Conservation (phyloP, 805 yeast species). For the Priceomyces castillae region DNA sequence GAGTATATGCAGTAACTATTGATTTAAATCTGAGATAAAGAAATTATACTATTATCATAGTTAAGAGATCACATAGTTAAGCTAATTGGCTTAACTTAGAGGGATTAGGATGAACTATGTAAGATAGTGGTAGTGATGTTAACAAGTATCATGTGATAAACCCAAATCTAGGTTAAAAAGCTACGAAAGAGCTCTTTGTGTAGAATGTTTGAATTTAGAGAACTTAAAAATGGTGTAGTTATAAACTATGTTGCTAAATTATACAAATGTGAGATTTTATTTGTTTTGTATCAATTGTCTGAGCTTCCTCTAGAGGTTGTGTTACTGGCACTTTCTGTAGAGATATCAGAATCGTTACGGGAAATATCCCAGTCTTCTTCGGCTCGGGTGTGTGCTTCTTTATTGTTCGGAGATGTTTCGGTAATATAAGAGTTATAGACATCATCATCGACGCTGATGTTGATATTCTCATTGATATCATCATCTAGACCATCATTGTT, state of each 20-base stretch:
- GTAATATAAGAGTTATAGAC: not conserved
- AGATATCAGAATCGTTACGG: not conserved
- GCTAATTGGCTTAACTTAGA: no score
- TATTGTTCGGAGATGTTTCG: not conserved
- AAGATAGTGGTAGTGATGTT: no score
- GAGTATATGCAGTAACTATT: not conserved
- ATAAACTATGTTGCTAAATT: not conserved
- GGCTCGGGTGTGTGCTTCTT: not conserved
- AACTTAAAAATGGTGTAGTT: no score
- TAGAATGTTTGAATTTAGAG: no score
- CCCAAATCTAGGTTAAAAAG: no score
- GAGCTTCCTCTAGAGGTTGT: not conserved
- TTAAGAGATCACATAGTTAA: no score
- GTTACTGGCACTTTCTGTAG: not conserved
- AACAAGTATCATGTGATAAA: no score
- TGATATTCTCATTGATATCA: slow-evolving; percentile 10
- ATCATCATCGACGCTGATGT: not conserved
- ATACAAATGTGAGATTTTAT: not conserved
- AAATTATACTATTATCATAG: no score
- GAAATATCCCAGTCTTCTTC: not conserved
- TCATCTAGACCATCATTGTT: no score
- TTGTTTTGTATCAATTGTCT: not conserved
- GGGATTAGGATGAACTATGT: no score
- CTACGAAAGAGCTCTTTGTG: no score
- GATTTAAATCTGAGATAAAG: not conserved